Percentiles rank a stretch among this genome's conserved stretches.
Conservation (phyloP, 257 asterid species). For the Nicotiana attenuata region DNA sequence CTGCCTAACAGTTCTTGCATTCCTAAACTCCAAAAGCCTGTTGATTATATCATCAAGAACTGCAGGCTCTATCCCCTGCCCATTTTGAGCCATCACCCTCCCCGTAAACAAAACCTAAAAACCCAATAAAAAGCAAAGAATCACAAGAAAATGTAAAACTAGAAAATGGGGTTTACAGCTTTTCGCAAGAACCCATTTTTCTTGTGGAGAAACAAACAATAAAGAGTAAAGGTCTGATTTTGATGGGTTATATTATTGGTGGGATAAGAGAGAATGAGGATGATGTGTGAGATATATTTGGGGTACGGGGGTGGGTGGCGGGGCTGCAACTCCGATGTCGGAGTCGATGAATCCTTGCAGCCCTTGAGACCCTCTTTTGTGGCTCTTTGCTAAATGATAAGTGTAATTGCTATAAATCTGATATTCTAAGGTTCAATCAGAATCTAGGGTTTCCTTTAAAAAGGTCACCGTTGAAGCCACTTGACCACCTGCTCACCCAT, state of each 20-base stretch:
- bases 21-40: constrained; percentile 60
- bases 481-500: background rate
- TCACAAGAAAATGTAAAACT: background rate
- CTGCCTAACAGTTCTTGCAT: constrained; percentile 67
- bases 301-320: background rate
- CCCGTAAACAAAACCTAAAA: constrained; percentile 5
- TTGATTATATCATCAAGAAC: constrained; percentile 65
- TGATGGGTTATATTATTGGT: background rate
- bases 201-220: background rate
- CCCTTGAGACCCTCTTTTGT: background rate
- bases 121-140: background rate
- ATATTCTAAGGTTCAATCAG: background rate
- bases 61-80: constrained; percentile 60
- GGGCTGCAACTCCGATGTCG: constrained; percentile 41
- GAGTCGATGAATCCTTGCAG: constrained; percentile 14
- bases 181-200: background rate
- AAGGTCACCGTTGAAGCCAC: background rate
- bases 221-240: background rate
- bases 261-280: background rate
- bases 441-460: constrained; percentile 3
- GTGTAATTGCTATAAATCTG: background rate
- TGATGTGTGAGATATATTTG: background rate
- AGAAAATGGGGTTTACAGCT: background rate
- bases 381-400: background rate
- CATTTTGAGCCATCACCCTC: constrained; percentile 46